Evolutionary conservation across 352 stramenopile genomes (phyloP).

Genomic region (Phytopythium chamaehyphon): DNA sequence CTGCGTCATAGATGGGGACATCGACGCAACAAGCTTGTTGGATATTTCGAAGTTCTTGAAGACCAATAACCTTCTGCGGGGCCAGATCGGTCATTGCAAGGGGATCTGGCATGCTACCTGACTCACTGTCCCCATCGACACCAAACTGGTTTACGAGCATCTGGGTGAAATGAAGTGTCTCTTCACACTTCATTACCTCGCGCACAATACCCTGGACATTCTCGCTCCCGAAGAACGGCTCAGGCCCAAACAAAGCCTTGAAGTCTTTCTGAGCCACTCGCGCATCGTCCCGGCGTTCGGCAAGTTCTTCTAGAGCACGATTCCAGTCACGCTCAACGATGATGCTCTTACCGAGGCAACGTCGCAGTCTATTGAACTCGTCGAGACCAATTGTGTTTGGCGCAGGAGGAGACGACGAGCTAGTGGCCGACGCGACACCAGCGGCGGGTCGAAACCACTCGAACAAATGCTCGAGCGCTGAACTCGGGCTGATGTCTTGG

Average conservation of each 20-base stretch:
- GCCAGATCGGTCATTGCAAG: neutral
- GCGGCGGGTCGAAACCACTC: conserved; percentile 23
- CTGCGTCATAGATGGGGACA: conserved; percentile 9
- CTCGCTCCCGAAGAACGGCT: conserved; percentile 48
- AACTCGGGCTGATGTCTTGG: conserved; percentile 42
- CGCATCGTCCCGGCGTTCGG: conserved; percentile 6
- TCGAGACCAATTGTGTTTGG: conserved; percentile 22
- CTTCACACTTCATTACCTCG: conserved; percentile 37
- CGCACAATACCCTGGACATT: conserved; percentile 34
- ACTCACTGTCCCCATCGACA: conserved; percentile 3
- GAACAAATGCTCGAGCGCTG: conserved; percentile 39
- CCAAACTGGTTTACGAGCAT: conserved; percentile 37
- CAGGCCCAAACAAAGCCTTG: conserved; percentile 49
- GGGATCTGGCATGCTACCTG: neutral
- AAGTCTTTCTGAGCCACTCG: conserved; percentile 32
- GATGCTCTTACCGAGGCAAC: conserved; percentile 24
- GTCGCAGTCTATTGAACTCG: conserved; percentile 41
- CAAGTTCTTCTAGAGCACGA: conserved; percentile 36
- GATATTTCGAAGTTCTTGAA: conserved; percentile 28
- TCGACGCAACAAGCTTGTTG: conserved; percentile 31
- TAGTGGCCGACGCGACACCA: neutral
- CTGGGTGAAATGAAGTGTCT: conserved; percentile 38
- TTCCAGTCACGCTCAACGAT: conserved; percentile 29
- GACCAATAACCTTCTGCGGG: conserved; percentile 22
- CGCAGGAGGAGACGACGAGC: neutral